phyloP scores from a whole-genome alignment of 306 rosid genomes.

The Cucurbita argyrosperma region DNA sequence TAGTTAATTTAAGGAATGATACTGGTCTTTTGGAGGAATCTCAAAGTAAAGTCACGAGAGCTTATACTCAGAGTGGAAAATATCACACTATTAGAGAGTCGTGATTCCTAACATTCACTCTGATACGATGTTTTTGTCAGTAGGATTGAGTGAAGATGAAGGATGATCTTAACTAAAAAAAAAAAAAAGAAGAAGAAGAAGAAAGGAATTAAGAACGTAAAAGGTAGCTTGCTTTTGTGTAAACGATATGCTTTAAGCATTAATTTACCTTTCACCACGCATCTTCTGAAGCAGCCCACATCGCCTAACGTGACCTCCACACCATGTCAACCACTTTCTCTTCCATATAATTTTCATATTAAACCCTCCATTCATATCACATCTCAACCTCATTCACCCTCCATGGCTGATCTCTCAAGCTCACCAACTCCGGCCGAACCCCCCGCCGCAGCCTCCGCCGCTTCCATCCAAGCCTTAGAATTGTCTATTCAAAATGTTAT shows the following conservation, averaged over 20 bases:
- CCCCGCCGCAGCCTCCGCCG: background rate
- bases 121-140: background rate
- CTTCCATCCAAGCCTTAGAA: background rate
- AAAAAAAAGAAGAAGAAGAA: too few relatives aligned
- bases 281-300: background rate
- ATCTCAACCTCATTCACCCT: background rate
- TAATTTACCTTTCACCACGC: background rate
- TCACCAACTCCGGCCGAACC: background rate
- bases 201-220: too few relatives aligned
- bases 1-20: too few relatives aligned
- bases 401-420: background rate
- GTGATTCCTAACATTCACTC: background rate
- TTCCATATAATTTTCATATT: background rate
- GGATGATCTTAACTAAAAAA: background rate
- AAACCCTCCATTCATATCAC: background rate
- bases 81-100: too few relatives aligned
- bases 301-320: background rate
- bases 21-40: too few relatives aligned
- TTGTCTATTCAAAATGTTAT: background rate
- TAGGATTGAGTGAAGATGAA: constrained; percentile 2
- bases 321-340: background rate
- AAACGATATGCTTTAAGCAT: constrained; percentile 1
- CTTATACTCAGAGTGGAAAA: too few relatives aligned
- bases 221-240: background rate
- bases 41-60: too few relatives aligned